Evolutionary conservation across 1,139 yeast genomes (phyloP).

Genomic region (Groenewaldozyma auringiensis): DNA sequence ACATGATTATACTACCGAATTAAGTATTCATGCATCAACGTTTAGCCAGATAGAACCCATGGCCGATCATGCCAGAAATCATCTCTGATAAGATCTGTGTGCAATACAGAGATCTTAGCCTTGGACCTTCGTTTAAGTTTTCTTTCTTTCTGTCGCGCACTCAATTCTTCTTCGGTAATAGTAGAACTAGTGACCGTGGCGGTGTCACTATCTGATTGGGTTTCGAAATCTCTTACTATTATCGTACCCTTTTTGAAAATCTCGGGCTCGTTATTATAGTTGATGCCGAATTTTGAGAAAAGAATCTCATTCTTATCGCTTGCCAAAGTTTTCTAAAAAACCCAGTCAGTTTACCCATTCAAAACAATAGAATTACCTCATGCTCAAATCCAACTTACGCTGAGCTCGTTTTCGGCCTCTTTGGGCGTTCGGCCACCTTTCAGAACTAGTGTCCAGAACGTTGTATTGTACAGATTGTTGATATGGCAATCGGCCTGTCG

Average conservation of each 20-base stretch:
- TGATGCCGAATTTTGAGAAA: conserved; percentile 68
- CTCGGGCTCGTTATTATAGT: conserved; percentile 85
- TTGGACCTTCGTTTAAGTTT: conserved; percentile 43
- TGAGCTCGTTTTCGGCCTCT: conserved; percentile 67
- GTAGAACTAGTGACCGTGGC: too few species aligned
- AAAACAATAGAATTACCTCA: too few species aligned
- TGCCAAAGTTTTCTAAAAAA: conserved; percentile 50
- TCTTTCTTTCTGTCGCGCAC: conserved; percentile 45
- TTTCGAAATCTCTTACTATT: conserved; percentile 43
- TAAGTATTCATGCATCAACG: too few species aligned
- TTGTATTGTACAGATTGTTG: conserved; percentile 84
- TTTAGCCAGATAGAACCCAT: conserved; percentile 8
- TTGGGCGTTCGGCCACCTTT: conserved; percentile 64
- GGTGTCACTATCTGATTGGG: conserved; percentile 19
- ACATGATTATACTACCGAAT: too few species aligned
- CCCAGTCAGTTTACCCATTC: too few species aligned
- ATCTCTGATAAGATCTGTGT: conserved; percentile 31
- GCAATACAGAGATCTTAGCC: conserved; percentile 40
- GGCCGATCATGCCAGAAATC: conserved; percentile 24
- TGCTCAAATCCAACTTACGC: too few species aligned
- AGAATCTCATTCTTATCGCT: conserved; percentile 83
- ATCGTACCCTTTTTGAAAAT: conserved; percentile 82
- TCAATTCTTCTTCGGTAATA: neutral
- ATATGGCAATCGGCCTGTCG: conserved; percentile 97
- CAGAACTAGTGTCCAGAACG: conserved; percentile 80